phyloP scores from a whole-genome alignment of 2,329 filamentous ascomycete species.

The Penicillium occitanis region DNA sequence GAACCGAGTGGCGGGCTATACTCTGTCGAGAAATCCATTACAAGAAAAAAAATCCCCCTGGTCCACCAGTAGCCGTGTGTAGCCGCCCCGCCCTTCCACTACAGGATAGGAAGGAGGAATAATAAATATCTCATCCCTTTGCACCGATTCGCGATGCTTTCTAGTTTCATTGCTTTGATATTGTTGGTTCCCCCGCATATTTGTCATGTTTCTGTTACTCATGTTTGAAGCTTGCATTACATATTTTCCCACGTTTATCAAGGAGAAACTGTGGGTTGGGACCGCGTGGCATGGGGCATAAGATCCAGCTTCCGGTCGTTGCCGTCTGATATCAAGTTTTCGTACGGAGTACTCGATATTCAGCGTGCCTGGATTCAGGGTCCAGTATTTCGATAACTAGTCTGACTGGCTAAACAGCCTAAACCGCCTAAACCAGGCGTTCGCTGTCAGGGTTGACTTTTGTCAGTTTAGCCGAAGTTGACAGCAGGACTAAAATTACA shows the following conservation, averaged over 20 bases:
- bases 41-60: neutral
- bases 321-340: neutral
- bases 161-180: neutral
- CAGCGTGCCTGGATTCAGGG: neutral
- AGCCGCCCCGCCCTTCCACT: neutral
- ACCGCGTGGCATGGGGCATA: neutral
- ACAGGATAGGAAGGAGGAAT: slow-evolving; percentile 3
- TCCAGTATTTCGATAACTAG: neutral
- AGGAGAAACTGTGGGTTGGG: neutral
- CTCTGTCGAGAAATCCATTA: slow-evolving; percentile 5
- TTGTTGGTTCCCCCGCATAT: slow-evolving; percentile 1
- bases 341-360: neutral
- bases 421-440: neutral
- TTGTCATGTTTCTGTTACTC: slow-evolving; percentile 1
- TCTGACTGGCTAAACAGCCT: neutral
- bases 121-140: neutral
- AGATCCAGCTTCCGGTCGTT: neutral
- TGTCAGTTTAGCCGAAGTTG: neutral
- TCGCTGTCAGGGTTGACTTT: neutral
- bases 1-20: neutral
- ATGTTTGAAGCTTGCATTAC: neutral
- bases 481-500: too few relatives aligned
- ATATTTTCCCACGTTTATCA: neutral
- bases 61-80: neutral
- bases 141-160: neutral